phyloP scores from a whole-genome alignment of 257 asterid genomes.

The Thymus quinquecostatus region DNA sequence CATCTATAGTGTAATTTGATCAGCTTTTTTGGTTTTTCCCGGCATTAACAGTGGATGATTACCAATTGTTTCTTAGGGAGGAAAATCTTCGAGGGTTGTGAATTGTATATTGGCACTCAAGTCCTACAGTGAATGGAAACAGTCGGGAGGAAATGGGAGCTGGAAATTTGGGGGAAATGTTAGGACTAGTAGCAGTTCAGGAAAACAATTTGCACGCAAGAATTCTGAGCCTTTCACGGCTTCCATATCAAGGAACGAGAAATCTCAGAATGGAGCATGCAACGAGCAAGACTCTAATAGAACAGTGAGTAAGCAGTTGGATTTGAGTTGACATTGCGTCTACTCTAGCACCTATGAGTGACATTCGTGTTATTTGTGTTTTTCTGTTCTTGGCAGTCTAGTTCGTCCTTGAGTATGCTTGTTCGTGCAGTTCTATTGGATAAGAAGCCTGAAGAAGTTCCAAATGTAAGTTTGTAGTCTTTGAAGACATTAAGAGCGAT shows the following conservation, averaged over 20 bases:
- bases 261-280: conserved; percentile 45
- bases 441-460: conserved; percentile 97
- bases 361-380: not conserved
- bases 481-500: too few relatives aligned
- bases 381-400: conserved; percentile 49
- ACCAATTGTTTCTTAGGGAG: conserved; percentile 58
- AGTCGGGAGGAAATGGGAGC: conserved; percentile 65
- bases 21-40: not conserved
- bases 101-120: conserved; percentile 84
- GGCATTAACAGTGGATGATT: conserved; percentile 18
- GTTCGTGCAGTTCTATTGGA: conserved; percentile 76
- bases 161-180: conserved; percentile 90
- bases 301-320: conserved; percentile 49
- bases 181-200: conserved; percentile 44
- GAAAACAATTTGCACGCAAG: conserved; percentile 76
- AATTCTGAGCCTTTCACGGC: conserved; percentile 72
- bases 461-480: conserved; percentile 49
- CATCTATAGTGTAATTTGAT: not conserved
- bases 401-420: conserved; percentile 79
- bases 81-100: conserved; percentile 81
- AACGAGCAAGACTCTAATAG: conserved; percentile 50
- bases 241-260: conserved; percentile 67
- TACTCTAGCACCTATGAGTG: conserved; percentile 3
- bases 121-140: conserved; percentile 78
- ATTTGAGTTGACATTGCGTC: conserved; percentile 2